Evolutionary conservation across 164 flowering plant genomes (phyloP).

Genomic region (Hamamelis virginiana): DNA sequence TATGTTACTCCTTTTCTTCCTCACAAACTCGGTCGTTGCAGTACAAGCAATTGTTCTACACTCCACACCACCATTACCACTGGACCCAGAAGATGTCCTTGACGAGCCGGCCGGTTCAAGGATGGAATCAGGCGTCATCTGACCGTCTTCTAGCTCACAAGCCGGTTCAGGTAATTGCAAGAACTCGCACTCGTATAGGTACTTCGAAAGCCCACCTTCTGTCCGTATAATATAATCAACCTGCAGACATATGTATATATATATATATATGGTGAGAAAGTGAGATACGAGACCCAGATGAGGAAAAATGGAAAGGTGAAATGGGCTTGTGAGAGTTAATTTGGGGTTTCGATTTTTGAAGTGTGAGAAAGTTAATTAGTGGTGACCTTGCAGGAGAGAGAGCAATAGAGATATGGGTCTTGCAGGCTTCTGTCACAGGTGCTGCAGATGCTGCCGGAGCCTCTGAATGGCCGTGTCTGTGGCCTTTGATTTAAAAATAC

Average conservation of each 20-base stretch:
- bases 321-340: conserved; percentile 6
- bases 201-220: conserved; percentile 45
- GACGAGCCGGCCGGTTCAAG: conserved; percentile 56
- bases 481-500: conserved; percentile 77
- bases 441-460: conserved; percentile 62
- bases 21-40: conserved; percentile 61
- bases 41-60: conserved; percentile 47
- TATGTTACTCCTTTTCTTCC: conserved; percentile 59
- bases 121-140: conserved; percentile 67
- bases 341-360: background rate
- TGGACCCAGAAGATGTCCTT: conserved; percentile 43
- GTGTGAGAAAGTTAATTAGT: background rate
- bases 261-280: background rate
- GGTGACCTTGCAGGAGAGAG: conserved; percentile 84
- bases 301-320: conserved; percentile 1
- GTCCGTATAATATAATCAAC: conserved; percentile 46
- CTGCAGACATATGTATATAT: conserved; percentile 26
- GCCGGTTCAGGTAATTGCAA: conserved; percentile 48
- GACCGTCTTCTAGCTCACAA: conserved; percentile 45
- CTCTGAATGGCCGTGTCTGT: conserved; percentile 50
- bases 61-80: conserved; percentile 22
- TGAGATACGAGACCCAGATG: conserved; percentile 13
- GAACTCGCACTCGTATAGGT: conserved; percentile 51
- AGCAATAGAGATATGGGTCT: conserved; percentile 75
- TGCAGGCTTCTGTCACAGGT: conserved; percentile 75